phyloP scores from a whole-genome alignment of 257 asterid species.

The Anisodus tanguticus region DNA sequence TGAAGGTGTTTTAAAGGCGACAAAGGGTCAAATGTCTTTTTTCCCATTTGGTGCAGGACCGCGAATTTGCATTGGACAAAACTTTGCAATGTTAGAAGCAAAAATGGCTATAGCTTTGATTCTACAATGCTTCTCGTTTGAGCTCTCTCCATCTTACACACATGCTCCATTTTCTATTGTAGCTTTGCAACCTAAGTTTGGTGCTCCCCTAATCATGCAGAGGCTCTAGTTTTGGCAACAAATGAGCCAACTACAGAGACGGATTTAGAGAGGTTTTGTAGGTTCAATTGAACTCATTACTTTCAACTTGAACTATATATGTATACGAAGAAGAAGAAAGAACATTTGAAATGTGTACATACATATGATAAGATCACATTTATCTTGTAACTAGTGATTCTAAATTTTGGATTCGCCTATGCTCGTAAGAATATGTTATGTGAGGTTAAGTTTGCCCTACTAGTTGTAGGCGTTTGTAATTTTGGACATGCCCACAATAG shows the following conservation, averaged over 20 bases:
- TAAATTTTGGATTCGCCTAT: too few species aligned
- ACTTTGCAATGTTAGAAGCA: slow-evolving; percentile 56
- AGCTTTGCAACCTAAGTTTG: slow-evolving; percentile 44
- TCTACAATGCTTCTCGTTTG: slow-evolving; percentile 45
- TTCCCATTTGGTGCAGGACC: slow-evolving; percentile 63
- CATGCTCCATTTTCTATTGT: slow-evolving; percentile 49
- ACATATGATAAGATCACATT: neutral
- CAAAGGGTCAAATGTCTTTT: slow-evolving; percentile 34
- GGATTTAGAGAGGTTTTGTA: neutral
- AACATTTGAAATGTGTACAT: neutral
- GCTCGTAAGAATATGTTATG: too few species aligned
- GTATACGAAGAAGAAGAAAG: neutral
- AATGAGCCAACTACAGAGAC: neutral
- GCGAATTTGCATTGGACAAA: slow-evolving; percentile 62
- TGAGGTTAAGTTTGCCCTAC: neutral
- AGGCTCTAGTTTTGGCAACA: neutral
- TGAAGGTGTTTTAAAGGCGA: slow-evolving; percentile 50
- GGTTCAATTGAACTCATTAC: neutral
- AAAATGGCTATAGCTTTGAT: slow-evolving; percentile 59
- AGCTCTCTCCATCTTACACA: slow-evolving; percentile 55
- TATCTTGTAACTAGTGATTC: too few species aligned
- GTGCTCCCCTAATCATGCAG: slow-evolving; percentile 38
- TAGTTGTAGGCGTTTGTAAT: too few species aligned
- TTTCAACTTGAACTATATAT: neutral
- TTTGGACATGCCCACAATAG: too few species aligned